Evolutionary conservation across 768 basidiomycete genomes (phyloP).

Genomic region (Cystofilobasidium bisporidii): DNA sequence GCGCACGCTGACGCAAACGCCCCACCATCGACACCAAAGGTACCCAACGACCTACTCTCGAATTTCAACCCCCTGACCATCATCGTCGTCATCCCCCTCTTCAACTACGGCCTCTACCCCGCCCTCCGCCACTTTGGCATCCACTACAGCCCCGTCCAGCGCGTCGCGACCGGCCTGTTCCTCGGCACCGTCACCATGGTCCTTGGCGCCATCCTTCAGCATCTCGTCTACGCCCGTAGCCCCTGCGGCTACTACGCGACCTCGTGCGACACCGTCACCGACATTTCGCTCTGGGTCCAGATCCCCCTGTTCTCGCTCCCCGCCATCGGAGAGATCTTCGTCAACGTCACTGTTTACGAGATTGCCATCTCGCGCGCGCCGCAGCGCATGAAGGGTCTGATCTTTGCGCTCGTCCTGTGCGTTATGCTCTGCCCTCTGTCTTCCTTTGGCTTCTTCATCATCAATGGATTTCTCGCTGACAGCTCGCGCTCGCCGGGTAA

Average conservation of each 20-base stretch:
- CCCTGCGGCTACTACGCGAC: slow-evolving; percentile 38
- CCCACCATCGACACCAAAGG: too few species aligned
- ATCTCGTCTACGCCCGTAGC: slow-evolving; percentile 33
- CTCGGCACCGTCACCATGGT: slow-evolving; percentile 12
- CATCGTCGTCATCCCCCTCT: slow-evolving; percentile 26
- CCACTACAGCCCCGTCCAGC: slow-evolving; percentile 33
- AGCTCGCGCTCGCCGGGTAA: slow-evolving; percentile 35
- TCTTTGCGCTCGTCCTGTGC: slow-evolving; percentile 35
- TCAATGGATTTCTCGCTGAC: slow-evolving; percentile 27
- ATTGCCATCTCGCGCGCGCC: slow-evolving; percentile 39
- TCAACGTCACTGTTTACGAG: slow-evolving; percentile 39
- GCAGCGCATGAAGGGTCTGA: slow-evolving; percentile 31
- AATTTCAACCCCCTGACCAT: slow-evolving; percentile 38
- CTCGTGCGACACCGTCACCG: not conserved
- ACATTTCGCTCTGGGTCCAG: slow-evolving; percentile 31
- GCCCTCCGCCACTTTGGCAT: slow-evolving; percentile 31
- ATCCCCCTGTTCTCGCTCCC: slow-evolving; percentile 35
- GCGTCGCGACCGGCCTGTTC: slow-evolving; percentile 29
- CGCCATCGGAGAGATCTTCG: slow-evolving; percentile 38
- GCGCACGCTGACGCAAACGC: too few species aligned
- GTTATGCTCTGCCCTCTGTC: slow-evolving; percentile 22
- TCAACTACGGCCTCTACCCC: slow-evolving; percentile 37
- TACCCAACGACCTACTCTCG: slow-evolving; percentile 36
- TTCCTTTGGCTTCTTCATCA: slow-evolving; percentile 32
- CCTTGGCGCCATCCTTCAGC: slow-evolving; percentile 37